Evolutionary conservation across 2,329 filamentous ascomycete species (phyloP).

Genomic region (Nemania serpens): DNA sequence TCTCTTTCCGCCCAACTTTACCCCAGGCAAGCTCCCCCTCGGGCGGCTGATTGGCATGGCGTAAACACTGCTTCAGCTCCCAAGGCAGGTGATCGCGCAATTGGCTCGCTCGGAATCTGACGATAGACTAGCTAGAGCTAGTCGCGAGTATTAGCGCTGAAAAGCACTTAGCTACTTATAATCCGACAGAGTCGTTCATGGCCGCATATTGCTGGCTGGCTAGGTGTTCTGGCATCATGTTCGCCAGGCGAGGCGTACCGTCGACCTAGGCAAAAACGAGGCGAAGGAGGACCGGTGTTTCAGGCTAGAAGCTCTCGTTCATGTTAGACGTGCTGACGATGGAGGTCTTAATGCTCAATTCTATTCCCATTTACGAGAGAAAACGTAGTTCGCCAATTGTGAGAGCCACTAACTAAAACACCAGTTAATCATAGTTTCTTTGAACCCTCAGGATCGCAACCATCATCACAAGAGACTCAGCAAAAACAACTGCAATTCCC

Average conservation of each 20-base stretch:
- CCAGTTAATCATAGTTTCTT: background rate
- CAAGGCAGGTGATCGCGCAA: background rate
- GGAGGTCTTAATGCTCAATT: too few relatives aligned
- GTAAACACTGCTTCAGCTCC: background rate
- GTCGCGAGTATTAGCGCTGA: background rate
- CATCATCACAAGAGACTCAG: background rate
- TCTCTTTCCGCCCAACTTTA: background rate
- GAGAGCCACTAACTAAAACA: background rate
- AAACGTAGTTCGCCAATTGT: background rate
- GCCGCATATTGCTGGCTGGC: too few relatives aligned
- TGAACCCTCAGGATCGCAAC: background rate
- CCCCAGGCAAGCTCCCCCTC: background rate
- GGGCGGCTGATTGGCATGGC: background rate
- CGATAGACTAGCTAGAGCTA: background rate
- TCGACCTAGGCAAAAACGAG: background rate
- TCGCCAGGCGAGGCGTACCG: background rate
- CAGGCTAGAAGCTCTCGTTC: background rate
- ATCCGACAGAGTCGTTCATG: too few relatives aligned
- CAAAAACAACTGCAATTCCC: background rate
- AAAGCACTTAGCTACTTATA: too few relatives aligned
- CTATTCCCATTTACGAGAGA: too few relatives aligned
- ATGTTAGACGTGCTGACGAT: background rate
- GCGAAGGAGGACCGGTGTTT: background rate
- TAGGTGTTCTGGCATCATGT: background rate
- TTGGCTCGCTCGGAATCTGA: background rate